phyloP scores from a whole-genome alignment of 164 flowering plant genomes.

The Vitis cinerea region DNA sequence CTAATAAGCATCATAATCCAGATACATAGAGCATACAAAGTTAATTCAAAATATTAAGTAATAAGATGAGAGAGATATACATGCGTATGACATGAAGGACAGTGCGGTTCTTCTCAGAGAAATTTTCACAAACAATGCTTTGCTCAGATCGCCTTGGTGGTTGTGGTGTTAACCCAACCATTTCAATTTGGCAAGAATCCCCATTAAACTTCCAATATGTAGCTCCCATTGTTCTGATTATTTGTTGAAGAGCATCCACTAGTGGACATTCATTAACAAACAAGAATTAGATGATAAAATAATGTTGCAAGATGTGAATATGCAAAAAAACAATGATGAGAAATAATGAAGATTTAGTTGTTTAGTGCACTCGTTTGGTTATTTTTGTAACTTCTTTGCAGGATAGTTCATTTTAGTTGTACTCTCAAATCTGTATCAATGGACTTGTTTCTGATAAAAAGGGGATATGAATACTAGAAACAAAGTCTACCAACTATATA shows the following conservation, averaged over 20 bases:
- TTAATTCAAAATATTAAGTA: background rate
- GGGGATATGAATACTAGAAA: too few relatives aligned
- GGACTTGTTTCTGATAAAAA: too few relatives aligned
- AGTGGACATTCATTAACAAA: slow-evolving; percentile 4
- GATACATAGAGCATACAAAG: too few relatives aligned
- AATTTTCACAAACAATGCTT: slow-evolving; percentile 1
- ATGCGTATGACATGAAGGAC: slow-evolving; percentile 12
- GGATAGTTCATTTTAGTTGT: too few relatives aligned
- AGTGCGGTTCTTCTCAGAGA: slow-evolving; percentile 2
- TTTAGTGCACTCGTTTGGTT: background rate
- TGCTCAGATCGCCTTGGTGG: slow-evolving; percentile 4
- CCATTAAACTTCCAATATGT: slow-evolving; percentile 37
- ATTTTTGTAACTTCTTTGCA: background rate
- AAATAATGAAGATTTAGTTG: too few relatives aligned
- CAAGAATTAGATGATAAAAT: background rate
- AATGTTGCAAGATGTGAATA: background rate
- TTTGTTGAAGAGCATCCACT: slow-evolving; percentile 28
- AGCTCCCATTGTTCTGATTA: slow-evolving; percentile 34
- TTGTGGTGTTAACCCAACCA: slow-evolving; percentile 21
- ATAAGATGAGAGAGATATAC: slow-evolving; percentile 3
- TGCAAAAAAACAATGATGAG: too few relatives aligned
- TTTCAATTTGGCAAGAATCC: slow-evolving; percentile 29
- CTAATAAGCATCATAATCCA: too few relatives aligned
- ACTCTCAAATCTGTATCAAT: too few relatives aligned
- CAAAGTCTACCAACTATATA: too few relatives aligned